Percentiles rank a stretch among this genome's conserved stretches.
These are phyloP conservation scores for Roridomyces roridus DNA, from an alignment of 768 basidiomycete genomes.

Conservation along the genomic window DNA sequence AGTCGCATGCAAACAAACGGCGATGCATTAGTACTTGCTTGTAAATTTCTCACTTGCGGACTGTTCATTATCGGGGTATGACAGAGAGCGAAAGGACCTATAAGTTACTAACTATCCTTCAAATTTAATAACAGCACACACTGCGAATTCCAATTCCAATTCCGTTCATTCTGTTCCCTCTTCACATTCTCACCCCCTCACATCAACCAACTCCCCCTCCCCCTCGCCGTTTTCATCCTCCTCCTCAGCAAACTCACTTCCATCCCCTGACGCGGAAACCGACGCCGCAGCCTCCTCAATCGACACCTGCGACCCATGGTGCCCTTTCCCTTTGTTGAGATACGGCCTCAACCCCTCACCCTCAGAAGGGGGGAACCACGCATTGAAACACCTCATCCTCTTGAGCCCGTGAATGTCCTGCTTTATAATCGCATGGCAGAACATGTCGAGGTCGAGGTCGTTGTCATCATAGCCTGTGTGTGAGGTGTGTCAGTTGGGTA, in stretches of 20 bases:
- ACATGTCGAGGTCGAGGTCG: slow-evolving; percentile 69
- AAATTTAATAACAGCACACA: neutral
- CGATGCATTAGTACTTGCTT: no score
- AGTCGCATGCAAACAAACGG: no score
- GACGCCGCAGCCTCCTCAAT: neutral
- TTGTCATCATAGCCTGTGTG: slow-evolving; percentile 66
- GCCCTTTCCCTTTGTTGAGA: neutral
- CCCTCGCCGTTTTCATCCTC: neutral
- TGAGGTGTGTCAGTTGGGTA: neutral
- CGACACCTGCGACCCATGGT: neutral
- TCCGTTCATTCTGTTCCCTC: no score
- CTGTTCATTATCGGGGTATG: no score
- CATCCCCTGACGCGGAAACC: slow-evolving; percentile 4
- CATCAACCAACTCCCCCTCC: slow-evolving; percentile 8
- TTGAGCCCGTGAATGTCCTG: slow-evolving; percentile 59
- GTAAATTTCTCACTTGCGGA: no score
- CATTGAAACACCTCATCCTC: slow-evolving; percentile 52
- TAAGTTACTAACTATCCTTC: no score
- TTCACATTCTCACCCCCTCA: no score
- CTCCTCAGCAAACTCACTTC: neutral
- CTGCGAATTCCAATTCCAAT: neutral
- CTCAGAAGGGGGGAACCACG: slow-evolving; percentile 24
- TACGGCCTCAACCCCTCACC: neutral
- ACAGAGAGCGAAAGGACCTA: no score
- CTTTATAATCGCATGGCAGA: slow-evolving; percentile 62